Conservation (phyloP, 495 filamentous ascomycete genomes). For the Tuber magnatum region DNA sequence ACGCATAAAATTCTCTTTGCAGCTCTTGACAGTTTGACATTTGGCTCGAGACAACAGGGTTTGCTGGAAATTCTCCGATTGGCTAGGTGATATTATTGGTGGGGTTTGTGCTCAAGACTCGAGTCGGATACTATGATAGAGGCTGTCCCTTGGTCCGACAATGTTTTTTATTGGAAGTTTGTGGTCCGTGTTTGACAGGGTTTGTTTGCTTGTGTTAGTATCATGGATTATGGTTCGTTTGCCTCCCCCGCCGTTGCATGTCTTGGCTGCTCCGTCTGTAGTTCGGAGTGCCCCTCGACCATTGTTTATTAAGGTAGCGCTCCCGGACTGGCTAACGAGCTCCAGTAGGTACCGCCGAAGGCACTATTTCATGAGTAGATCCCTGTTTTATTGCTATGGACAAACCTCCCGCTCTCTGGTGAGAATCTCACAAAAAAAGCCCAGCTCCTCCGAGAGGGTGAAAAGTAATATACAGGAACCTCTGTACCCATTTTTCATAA, state of each 20-base stretch:
- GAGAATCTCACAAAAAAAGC: background rate
- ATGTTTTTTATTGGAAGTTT: background rate
- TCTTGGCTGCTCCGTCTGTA: background rate
- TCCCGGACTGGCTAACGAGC: background rate
- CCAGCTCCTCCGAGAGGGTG: background rate
- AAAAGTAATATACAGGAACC: background rate
- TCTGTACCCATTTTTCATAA: background rate
- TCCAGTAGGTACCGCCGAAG: background rate
- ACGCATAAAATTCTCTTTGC: background rate
- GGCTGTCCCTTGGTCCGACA: background rate
- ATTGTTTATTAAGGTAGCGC: background rate
- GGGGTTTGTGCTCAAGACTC: background rate
- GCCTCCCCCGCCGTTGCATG: background rate
- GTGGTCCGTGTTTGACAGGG: background rate
- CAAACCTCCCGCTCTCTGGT: background rate
- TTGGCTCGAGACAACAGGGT: background rate
- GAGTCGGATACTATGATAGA: background rate
- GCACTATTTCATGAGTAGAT: background rate
- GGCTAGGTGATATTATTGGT: background rate
- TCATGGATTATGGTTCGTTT: background rate
- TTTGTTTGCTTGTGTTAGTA: background rate
- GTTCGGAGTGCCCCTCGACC: background rate
- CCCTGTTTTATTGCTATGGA: background rate
- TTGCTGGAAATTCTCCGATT: background rate
- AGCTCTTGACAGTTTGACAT: slow-evolving; percentile 3